Percentiles rank a stretch among this genome's conserved stretches.
phyloP scores from a whole-genome alignment of 331 rosid genomes.

The Acacia pycnantha region DNA sequence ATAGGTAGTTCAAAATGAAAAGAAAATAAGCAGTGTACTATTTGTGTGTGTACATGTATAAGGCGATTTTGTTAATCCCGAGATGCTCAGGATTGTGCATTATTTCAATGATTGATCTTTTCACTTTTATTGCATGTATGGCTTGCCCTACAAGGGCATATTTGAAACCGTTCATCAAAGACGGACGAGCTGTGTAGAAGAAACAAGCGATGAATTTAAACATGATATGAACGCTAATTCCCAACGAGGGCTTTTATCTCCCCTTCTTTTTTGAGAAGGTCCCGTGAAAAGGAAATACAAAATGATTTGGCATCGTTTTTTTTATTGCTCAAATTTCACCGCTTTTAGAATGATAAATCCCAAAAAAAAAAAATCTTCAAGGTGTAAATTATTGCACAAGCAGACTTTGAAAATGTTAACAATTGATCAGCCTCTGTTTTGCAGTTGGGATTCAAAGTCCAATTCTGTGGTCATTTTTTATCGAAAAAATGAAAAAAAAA shows the following conservation, averaged over 20 bases:
- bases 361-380: no score
- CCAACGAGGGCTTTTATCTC: neutral
- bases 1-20: constrained; percentile 5
- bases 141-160: no score
- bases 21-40: neutral
- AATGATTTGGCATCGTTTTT: neutral
- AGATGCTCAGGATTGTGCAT: neutral
- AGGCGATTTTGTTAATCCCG: constrained; percentile 11
- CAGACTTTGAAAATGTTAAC: neutral
- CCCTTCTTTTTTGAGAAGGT: neutral
- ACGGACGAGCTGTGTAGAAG: neutral
- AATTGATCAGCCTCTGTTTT: neutral
- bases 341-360: neutral
- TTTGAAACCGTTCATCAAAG: no score
- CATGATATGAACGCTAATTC: neutral
- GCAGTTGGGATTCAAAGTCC: neutral
- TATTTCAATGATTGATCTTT: no score
- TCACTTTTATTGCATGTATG: no score
- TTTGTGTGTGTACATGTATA: constrained; percentile 16
- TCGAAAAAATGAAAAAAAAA: no score
- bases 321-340: neutral
- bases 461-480: no score
- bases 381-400: neutral
- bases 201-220: neutral
- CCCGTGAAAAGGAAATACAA: neutral